phyloP scores from a whole-genome alignment of 305 asterid species.

The Ajuga reptans region DNA sequence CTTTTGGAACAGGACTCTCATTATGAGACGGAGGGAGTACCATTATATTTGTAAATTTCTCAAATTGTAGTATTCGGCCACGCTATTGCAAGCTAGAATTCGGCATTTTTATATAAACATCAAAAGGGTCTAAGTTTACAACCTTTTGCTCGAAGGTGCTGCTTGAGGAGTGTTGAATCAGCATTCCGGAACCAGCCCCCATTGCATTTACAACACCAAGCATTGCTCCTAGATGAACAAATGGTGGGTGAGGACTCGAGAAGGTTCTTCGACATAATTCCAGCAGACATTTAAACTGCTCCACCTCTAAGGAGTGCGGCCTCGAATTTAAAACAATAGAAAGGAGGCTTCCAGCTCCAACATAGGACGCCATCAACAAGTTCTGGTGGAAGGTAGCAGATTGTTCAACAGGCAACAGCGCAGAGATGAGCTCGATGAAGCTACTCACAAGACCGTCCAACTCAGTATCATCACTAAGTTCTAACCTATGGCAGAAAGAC shows the following conservation, averaged over 20 bases:
- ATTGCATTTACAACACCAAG: constrained; percentile 75
- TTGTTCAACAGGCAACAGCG: constrained; percentile 41
- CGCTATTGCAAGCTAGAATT: background rate
- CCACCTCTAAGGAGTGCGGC: constrained; percentile 45
- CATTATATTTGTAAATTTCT: background rate
- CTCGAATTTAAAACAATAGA: constrained; percentile 52
- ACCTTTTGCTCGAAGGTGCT: constrained; percentile 52
- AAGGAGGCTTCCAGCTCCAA: constrained; percentile 77
- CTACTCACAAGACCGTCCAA: constrained; percentile 43
- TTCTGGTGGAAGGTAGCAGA: constrained; percentile 52
- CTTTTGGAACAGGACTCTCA: too few species aligned
- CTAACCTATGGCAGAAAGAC: constrained; percentile 69
- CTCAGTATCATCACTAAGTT: constrained; percentile 60
- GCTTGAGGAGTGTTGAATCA: constrained; percentile 28
- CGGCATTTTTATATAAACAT: background rate
- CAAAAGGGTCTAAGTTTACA: constrained; percentile 5
- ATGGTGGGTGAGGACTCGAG: constrained; percentile 53
- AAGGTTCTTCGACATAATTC: constrained; percentile 55
- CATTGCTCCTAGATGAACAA: constrained; percentile 79
- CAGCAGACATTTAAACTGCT: constrained; percentile 49
- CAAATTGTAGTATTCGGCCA: background rate
- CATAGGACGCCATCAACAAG: constrained; percentile 79
- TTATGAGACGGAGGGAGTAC: background rate
- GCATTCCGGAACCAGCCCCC: constrained; percentile 76
- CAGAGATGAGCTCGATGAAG: constrained; percentile 50